phyloP scores from a whole-genome alignment of 495 filamentous ascomycete genomes.

The Penicillium waksmanii region DNA sequence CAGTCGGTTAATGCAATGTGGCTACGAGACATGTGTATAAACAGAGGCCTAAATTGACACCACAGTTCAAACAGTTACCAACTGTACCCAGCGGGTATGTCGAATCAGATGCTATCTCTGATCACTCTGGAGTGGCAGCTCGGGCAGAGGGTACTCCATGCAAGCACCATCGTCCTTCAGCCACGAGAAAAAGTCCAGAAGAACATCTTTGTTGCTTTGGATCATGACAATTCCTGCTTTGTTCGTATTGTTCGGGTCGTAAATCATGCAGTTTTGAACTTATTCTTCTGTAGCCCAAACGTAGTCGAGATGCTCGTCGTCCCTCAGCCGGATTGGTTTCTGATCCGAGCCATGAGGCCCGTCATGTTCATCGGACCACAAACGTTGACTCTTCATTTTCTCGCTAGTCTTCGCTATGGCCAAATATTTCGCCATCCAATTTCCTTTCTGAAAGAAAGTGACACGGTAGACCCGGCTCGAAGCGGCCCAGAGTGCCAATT shows the following conservation, averaged over 20 bases:
- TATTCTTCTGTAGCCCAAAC: neutral
- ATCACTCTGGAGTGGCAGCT: neutral
- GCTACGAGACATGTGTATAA: no score
- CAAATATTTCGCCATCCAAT: neutral
- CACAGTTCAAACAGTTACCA: no score
- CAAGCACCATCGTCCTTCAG: neutral
- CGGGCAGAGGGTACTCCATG: neutral
- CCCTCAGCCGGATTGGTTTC: neutral
- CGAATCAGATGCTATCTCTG: neutral
- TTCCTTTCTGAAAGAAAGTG: neutral
- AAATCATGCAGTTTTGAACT: neutral
- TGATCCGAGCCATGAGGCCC: neutral
- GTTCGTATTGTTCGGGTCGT: neutral
- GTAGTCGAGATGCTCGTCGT: neutral
- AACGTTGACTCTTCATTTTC: neutral
- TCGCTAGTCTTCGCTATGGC: neutral
- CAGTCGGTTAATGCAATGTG: no score
- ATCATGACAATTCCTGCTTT: neutral
- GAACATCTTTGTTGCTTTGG: neutral
- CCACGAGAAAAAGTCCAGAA: neutral
- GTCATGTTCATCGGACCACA: neutral
- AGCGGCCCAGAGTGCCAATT: neutral
- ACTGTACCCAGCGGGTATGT: neutral
- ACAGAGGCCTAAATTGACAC: no score
- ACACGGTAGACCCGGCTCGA: neutral